phyloP scores from a whole-genome alignment of 306 rosid genomes.

The Elaeagnus macrophylla region DNA sequence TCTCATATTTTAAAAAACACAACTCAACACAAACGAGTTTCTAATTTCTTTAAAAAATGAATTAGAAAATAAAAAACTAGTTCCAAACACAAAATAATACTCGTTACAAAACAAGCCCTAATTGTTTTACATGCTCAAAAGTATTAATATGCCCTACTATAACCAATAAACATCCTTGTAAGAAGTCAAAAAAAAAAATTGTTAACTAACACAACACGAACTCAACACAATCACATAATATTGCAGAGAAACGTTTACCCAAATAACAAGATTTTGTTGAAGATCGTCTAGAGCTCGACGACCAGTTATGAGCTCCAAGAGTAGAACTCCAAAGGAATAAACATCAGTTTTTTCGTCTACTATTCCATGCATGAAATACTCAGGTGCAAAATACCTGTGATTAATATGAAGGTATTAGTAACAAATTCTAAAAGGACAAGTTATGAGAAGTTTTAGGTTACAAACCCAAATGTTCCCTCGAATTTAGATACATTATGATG shows the following conservation, averaged over 20 bases:
- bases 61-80: too few relatives aligned
- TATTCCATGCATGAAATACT: slow-evolving; percentile 68
- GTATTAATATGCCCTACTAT: too few relatives aligned
- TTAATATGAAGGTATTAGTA: slow-evolving; percentile 1
- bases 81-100: too few relatives aligned
- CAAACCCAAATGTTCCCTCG: slow-evolving; percentile 84
- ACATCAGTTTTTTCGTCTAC: slow-evolving; percentile 80
- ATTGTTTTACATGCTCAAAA: too few relatives aligned
- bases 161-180: too few relatives aligned
- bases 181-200: too few relatives aligned
- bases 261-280: slow-evolving; percentile 51
- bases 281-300: slow-evolving; percentile 56
- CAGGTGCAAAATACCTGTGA: slow-evolving; percentile 84
- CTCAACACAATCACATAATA: not conserved
- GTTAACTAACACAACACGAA: too few relatives aligned
- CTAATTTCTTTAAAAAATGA: too few relatives aligned
- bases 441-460: not conserved
- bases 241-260: slow-evolving; percentile 39
- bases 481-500: slow-evolving; percentile 55
- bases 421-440: not conserved
- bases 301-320: slow-evolving; percentile 72
- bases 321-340: slow-evolving; percentile 67
- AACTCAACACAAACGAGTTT: too few relatives aligned
- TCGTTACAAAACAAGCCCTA: too few relatives aligned
- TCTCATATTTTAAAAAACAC: too few relatives aligned